phyloP scores from a whole-genome alignment of 2,329 filamentous ascomycete species.

The Stemphylium lycopersici region DNA sequence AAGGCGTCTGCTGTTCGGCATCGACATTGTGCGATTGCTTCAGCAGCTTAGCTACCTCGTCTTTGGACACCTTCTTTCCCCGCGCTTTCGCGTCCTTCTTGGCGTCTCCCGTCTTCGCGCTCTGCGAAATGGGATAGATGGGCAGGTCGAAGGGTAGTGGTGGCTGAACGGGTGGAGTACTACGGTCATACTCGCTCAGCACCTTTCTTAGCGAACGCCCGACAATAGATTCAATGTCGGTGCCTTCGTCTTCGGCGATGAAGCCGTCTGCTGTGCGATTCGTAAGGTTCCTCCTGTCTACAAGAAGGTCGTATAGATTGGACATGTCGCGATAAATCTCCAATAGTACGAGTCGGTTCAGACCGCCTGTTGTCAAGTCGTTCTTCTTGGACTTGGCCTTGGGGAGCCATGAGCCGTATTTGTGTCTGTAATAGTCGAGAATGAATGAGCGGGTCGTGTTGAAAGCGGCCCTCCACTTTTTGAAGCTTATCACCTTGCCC shows the following conservation, averaged over 20 bases:
- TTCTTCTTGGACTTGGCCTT: conserved; percentile 94
- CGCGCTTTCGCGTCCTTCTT: conserved; percentile 78
- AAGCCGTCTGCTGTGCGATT: conserved; percentile 76
- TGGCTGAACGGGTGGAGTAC: conserved; percentile 85
- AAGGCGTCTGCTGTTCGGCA: conserved; percentile 64
- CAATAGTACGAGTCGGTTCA: conserved; percentile 82
- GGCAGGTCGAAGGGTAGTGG: conserved; percentile 91
- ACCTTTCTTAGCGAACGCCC: conserved; percentile 75
- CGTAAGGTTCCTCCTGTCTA: conserved; percentile 78
- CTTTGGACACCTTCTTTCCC: conserved; percentile 73
- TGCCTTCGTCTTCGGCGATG: conserved; percentile 60
- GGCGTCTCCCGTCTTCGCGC: conserved; percentile 67
- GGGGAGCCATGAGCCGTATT: conserved; percentile 83
- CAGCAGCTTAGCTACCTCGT: conserved; percentile 79
- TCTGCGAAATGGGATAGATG: conserved; percentile 71
- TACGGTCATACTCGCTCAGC: conserved; percentile 86
- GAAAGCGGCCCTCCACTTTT: conserved; percentile 80
- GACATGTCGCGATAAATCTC: conserved; percentile 87
- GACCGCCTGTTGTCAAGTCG: conserved; percentile 79
- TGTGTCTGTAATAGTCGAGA: conserved; percentile 70
- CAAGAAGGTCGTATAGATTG: conserved; percentile 84
- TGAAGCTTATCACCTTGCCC: conserved; percentile 80
- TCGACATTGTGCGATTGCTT: conserved; percentile 82
- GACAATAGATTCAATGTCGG: conserved; percentile 63
- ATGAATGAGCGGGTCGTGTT: conserved; percentile 75